Evolutionary conservation across 805 yeast species (phyloP).

Genomic region (Cyberlindnera amylophila): DNA sequence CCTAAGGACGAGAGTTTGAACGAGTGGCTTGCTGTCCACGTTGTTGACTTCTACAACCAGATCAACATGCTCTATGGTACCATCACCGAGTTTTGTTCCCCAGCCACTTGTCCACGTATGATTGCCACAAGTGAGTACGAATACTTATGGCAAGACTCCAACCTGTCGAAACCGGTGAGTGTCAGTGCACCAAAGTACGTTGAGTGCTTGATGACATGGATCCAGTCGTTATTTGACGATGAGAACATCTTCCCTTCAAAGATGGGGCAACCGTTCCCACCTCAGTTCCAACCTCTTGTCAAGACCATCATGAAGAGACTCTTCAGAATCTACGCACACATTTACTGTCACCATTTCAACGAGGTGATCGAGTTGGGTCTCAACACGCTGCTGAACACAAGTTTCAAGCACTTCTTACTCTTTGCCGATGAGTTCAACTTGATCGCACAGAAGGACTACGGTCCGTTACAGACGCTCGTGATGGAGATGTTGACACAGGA

Average conservation of each 20-base stretch:
- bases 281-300: constrained; percentile 71
- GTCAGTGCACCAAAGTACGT: constrained; percentile 94
- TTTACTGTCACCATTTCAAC: constrained; percentile 96
- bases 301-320: constrained; percentile 86
- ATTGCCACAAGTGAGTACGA: constrained; percentile 97
- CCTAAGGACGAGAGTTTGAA: constrained; percentile 89
- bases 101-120: constrained; percentile 93
- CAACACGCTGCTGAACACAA: constrained; percentile 89
- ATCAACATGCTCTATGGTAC: constrained; percentile 95
- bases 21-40: constrained; percentile 97
- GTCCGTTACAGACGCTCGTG: constrained; percentile 86
- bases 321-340: constrained; percentile 94
- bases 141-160: constrained; percentile 91
- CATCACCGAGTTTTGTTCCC: constrained; percentile 94
- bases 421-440: constrained; percentile 82
- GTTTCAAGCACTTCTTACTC: constrained; percentile 88
- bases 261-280: constrained; percentile 88
- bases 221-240: constrained; percentile 87
- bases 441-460: constrained; percentile 77
- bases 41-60: constrained; percentile 96
- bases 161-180: constrained; percentile 67
- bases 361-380: constrained; percentile 89
- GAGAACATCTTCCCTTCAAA: constrained; percentile 87
- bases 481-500: constrained; percentile 32
- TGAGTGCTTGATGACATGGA: constrained; percentile 92